phyloP scores from a whole-genome alignment of 1,284 basidiomycete species.

The Peniophora sp. region DNA sequence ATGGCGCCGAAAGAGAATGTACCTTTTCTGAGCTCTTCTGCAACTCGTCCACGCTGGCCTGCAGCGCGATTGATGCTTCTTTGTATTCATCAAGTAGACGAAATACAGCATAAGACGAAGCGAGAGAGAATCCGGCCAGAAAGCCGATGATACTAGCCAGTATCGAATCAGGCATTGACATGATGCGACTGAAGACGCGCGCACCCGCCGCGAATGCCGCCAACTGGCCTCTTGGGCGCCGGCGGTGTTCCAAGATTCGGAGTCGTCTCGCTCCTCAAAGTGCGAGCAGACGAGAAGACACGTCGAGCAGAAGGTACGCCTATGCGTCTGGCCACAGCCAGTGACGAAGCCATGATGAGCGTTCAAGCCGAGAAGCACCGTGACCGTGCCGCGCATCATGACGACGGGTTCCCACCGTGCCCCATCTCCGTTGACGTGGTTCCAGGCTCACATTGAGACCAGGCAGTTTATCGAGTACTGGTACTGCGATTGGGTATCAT shows the following conservation, averaged over 20 bases:
- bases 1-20: slow-evolving; percentile 6
- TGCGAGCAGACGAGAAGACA: slow-evolving; percentile 27
- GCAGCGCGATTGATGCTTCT: slow-evolving; percentile 72
- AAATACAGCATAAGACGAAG: slow-evolving; percentile 79
- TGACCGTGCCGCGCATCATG: neutral
- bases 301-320: slow-evolving; percentile 13
- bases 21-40: slow-evolving; percentile 80
- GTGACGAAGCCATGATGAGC: slow-evolving; percentile 30
- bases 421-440: too few relatives aligned
- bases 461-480: too few relatives aligned
- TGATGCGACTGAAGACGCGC: slow-evolving; percentile 16
- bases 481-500: too few relatives aligned
- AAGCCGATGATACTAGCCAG: slow-evolving; percentile 74
- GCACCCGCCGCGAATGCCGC: slow-evolving; percentile 81
- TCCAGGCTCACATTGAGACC: too few relatives aligned
- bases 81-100: slow-evolving; percentile 88
- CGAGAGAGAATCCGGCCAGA: slow-evolving; percentile 81
- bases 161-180: neutral
- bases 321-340: slow-evolving; percentile 22
- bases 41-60: slow-evolving; percentile 82
- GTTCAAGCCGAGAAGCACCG: neutral
- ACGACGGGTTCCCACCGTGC: neutral
- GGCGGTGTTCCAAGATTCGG: slow-evolving; percentile 50
- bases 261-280: slow-evolving; percentile 38
- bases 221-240: slow-evolving; percentile 69